Conservation (phyloP, 441 rosid genomes). For the Arabidopsis hybrid region DNA sequence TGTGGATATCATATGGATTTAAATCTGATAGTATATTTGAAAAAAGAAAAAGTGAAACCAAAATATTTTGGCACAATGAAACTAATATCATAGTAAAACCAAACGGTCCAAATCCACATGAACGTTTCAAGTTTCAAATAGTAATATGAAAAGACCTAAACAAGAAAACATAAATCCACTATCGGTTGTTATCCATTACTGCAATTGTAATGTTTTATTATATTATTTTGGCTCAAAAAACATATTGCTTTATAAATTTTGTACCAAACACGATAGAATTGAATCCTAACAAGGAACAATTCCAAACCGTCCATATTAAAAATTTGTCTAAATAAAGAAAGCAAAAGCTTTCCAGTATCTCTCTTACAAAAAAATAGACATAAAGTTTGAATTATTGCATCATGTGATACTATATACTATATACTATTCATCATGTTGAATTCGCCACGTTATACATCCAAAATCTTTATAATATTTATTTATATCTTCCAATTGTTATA, state of each 20-base stretch:
- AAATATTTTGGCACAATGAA: slow-evolving; percentile 3
- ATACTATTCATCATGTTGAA: slow-evolving; percentile 5
- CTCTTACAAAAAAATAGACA: slow-evolving; percentile 19
- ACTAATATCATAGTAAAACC: not conserved
- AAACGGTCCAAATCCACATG: not conserved
- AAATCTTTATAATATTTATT: not conserved
- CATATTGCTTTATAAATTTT: not conserved
- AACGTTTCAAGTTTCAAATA: not conserved
- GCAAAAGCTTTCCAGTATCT: slow-evolving; percentile 27
- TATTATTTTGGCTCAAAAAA: slow-evolving; percentile 11
- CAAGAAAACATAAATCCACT: slow-evolving; percentile 15
- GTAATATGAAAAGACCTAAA: slow-evolving; percentile 10
- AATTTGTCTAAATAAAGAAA: slow-evolving; percentile 23
- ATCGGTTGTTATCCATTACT: slow-evolving; percentile 14
- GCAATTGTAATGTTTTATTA: slow-evolving; percentile 1
- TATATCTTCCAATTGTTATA: not conserved
- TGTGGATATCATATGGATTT: not conserved
- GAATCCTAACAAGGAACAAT: slow-evolving; percentile 40
- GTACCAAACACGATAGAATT: slow-evolving; percentile 37
- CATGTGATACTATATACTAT: slow-evolving; percentile 20
- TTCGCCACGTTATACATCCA: not conserved
- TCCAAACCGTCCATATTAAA: slow-evolving; percentile 42
- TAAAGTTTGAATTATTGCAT: slow-evolving; percentile 32
- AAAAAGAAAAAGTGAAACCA: not conserved
- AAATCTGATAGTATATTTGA: not conserved